Conservation (phyloP, 2,329 filamentous ascomycete genomes). For the Claviceps arundinis region DNA sequence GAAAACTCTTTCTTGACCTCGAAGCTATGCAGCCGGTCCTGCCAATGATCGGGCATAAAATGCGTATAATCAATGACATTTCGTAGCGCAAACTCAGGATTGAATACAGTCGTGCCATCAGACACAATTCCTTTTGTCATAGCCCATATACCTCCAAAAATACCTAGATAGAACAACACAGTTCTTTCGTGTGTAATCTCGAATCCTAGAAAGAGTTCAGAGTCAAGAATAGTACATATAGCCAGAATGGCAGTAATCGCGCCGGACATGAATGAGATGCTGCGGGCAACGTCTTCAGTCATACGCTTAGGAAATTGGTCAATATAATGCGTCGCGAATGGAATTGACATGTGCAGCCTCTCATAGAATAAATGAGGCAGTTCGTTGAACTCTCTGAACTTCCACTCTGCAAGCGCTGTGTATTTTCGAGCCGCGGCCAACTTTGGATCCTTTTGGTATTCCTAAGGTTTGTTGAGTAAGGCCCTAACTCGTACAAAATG, state of each 20-base stretch:
- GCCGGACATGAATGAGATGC: constrained; percentile 77
- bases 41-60: constrained; percentile 83
- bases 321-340: constrained; percentile 81
- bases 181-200: constrained; percentile 83
- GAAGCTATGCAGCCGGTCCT: constrained; percentile 77
- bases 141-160: constrained; percentile 75
- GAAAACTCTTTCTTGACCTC: constrained; percentile 88
- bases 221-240: constrained; percentile 73
- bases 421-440: constrained; percentile 74
- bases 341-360: constrained; percentile 85
- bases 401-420: constrained; percentile 91
- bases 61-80: constrained; percentile 89
- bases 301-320: constrained; percentile 96
- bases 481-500: neutral
- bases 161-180: constrained; percentile 76
- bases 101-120: constrained; percentile 79
- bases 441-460: constrained; percentile 89
- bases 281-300: constrained; percentile 70
- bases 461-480: constrained; percentile 30
- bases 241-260: constrained; percentile 77
- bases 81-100: constrained; percentile 77
- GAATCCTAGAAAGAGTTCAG: constrained; percentile 81
- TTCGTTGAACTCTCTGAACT: constrained; percentile 97
- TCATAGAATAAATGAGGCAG: constrained; percentile 83
- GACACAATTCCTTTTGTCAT: constrained; percentile 72